Evolutionary conservation across 257 asterid genomes (phyloP).

Genomic region (Solanum medicagineum): DNA sequence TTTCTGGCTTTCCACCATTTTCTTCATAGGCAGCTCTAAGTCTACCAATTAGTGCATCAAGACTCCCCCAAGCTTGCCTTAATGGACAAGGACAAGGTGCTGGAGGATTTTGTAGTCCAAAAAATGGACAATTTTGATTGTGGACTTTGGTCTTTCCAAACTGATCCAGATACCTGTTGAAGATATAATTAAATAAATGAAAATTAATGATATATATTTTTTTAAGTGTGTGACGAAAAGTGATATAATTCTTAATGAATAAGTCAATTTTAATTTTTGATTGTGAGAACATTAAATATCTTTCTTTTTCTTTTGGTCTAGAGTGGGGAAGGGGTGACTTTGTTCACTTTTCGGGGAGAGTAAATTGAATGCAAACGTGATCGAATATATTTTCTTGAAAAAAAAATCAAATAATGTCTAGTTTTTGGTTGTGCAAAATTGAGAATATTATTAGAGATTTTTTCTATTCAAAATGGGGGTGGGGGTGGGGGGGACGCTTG

Average conservation of each 20-base stretch:
- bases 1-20: constrained; percentile 23
- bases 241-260: too few species aligned
- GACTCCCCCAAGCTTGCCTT: constrained; percentile 37
- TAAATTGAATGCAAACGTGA: neutral
- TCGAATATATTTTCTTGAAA: neutral
- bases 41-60: constrained; percentile 29
- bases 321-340: neutral
- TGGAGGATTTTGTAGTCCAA: constrained; percentile 21
- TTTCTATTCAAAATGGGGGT: neutral
- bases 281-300: neutral
- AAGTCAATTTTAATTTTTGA: neutral
- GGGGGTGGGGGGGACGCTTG: too few species aligned
- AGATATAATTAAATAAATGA: neutral
- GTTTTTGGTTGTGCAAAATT: neutral
- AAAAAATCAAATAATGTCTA: neutral
- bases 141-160: constrained; percentile 31
- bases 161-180: constrained; percentile 12
- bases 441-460: neutral
- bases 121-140: constrained; percentile 22
- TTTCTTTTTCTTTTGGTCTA: neutral
- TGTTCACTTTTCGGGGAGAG: neutral
- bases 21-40: constrained; percentile 34
- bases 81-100: constrained; percentile 26
- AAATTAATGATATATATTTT: neutral
- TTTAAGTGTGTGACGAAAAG: neutral